Conservation (phyloP, 2,329 filamentous ascomycete species). For the Alternaria hordeiaustralica region DNA sequence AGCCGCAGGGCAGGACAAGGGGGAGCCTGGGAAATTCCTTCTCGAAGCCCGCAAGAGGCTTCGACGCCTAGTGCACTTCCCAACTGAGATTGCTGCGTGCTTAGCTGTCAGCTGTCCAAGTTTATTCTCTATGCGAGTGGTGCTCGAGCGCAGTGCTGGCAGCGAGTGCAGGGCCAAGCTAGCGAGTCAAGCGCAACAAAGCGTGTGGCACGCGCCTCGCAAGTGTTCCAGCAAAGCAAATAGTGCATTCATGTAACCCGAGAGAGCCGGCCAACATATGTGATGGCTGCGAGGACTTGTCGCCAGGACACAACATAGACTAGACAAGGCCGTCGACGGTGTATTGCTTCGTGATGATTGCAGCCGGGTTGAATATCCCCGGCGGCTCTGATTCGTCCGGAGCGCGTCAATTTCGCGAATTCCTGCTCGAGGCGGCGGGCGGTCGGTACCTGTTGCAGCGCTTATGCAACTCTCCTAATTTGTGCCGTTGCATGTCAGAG, state of each 20-base stretch:
- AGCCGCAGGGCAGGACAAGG: slow-evolving; percentile 17
- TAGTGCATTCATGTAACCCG: slow-evolving; percentile 1
- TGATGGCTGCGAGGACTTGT: not conserved
- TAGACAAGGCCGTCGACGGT: not conserved
- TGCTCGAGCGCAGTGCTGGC: not conserved
- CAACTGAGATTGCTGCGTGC: slow-evolving; percentile 4
- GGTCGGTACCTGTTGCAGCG: slow-evolving; percentile 5
- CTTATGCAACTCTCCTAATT: slow-evolving; percentile 19
- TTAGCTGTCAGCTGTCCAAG: not conserved
- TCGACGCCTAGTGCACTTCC: slow-evolving; percentile 9
- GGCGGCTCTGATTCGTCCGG: slow-evolving; percentile 10
- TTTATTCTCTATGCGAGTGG: slow-evolving; percentile 7
- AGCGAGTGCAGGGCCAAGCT: slow-evolving; percentile 11
- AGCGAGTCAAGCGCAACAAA: slow-evolving; percentile 29
- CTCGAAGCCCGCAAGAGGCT: slow-evolving; percentile 8
- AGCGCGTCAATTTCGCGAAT: slow-evolving; percentile 17
- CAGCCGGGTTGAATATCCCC: not conserved
- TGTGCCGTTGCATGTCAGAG: slow-evolving; percentile 18
- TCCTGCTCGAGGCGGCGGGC: not conserved
- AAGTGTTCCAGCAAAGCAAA: slow-evolving; percentile 18
- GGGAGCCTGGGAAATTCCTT: slow-evolving; percentile 1
- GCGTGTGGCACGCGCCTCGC: slow-evolving; percentile 14
- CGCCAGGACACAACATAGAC: not conserved
- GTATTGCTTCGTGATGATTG: not conserved
- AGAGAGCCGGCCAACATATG: not conserved